These are phyloP conservation scores for Ceratobasidium sp. DNA, from an alignment of 1,284 basidiomycete genomes.

Conservation along the genomic window DNA sequence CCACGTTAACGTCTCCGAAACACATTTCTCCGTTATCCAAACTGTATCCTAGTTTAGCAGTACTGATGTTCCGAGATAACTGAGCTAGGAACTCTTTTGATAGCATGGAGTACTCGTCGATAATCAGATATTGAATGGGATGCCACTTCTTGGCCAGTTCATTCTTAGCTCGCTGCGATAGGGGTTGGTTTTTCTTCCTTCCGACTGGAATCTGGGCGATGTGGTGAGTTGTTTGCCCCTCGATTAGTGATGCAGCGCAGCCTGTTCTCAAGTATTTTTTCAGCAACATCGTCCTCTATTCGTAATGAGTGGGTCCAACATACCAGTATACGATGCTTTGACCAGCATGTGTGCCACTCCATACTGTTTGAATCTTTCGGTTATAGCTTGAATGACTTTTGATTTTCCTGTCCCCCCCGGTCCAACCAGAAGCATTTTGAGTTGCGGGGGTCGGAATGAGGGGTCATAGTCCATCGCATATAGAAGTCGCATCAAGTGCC, in stretches of 20 bases:
- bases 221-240: slow-evolving; percentile 56
- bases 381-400: slow-evolving; percentile 57
- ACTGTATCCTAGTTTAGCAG: slow-evolving; percentile 48
- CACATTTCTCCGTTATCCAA: slow-evolving; percentile 37
- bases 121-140: slow-evolving; percentile 54
- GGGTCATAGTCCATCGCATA: background rate
- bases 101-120: slow-evolving; percentile 59
- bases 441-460: slow-evolving; percentile 44
- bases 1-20: slow-evolving; percentile 60
- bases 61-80: slow-evolving; percentile 51
- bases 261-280: background rate
- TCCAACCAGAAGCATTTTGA: slow-evolving; percentile 57
- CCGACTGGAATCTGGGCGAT: background rate
- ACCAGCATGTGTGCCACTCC: slow-evolving; percentile 48
- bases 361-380: slow-evolving; percentile 43
- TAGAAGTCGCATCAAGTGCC: slow-evolving; percentile 10
- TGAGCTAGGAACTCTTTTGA: slow-evolving; percentile 53
- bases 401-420: slow-evolving; percentile 61
- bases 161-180: background rate
- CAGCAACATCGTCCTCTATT: background rate
- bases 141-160: slow-evolving; percentile 11
- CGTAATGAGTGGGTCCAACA: background rate
- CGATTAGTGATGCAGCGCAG: slow-evolving; percentile 56
- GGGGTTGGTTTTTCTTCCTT: background rate
- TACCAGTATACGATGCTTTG: slow-evolving; percentile 58